Evolutionary conservation across 306 rosid species (phyloP), one percentile per base, ranked within the genome.

Genomic region (Begonia fuchsioides): DNA sequence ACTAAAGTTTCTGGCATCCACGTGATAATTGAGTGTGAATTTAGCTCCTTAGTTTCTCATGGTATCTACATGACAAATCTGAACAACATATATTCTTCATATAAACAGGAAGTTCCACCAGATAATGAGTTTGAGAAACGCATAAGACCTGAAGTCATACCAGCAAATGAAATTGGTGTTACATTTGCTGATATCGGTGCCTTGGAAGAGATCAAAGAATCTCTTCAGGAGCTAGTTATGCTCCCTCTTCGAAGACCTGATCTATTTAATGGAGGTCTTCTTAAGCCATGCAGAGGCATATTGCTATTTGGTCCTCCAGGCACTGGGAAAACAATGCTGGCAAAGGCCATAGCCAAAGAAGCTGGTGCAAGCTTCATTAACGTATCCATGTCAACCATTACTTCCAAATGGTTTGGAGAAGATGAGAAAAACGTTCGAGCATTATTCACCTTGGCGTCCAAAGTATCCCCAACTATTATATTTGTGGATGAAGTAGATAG

Each of bases 371-470:
- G 95, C 68, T 92, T 92, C 79, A 92, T 92, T 12, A 92, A 92
- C 35, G 94, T 92, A 12, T 90, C 97, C 50, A 90, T 90, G 97
- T 90, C 97, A 41, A 90, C 95, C 69, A 84, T 90, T 39, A 90
- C 96, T 12, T 92, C 98, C 32, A 92, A 85, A 67, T 92, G 98
- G 98, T 92, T 92, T 49, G 98, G 96, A 44, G 98, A 85, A 83
- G 96, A 85, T 50, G 98, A 92, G 76, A 92, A 92, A 71, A 92
- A 92, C 17, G 96, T 92, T 11, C 76, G 98, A 3, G 96, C 98
- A 41, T 74, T 92, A 54, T 92, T 92, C 76, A 75, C 96, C 17
- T 61, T 92, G 55, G 98, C 98, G 35, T 70, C 81, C 50, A 92
- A 92, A 74, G 96, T 92, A 53, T 85, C 96, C 43, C 98, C 96